phyloP scores from a whole-genome alignment of 225 moss, liverwort and hornwort species.

The Takakia lepidozioides region DNA sequence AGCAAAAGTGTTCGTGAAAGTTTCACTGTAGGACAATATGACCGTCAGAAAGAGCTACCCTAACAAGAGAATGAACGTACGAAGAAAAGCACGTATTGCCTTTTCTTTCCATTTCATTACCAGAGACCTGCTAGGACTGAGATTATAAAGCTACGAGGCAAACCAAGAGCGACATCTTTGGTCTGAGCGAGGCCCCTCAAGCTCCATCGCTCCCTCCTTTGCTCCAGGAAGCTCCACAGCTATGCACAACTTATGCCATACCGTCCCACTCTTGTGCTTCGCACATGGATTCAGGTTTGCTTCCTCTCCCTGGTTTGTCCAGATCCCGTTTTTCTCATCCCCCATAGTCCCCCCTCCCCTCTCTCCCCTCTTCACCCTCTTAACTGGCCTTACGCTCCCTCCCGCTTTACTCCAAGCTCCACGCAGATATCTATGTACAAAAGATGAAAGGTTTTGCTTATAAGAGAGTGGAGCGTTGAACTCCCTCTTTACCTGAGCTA shows the following conservation, averaged over 20 bases:
- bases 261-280: slow-evolving; percentile 50
- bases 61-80: too few relatives aligned
- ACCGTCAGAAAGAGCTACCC: too few relatives aligned
- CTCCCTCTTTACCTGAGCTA: slow-evolving; percentile 56
- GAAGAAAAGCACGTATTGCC: too few relatives aligned
- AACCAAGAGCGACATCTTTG: slow-evolving; percentile 88
- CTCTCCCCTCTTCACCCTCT: slow-evolving; percentile 10
- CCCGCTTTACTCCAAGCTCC: slow-evolving; percentile 68
- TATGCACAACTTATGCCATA: slow-evolving; percentile 85
- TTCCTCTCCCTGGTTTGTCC: slow-evolving; percentile 22
- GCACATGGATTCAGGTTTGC: slow-evolving; percentile 33
- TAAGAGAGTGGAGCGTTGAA: slow-evolving; percentile 36
- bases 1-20: background rate
- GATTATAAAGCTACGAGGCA: slow-evolving; percentile 88
- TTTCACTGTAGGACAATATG: slow-evolving; percentile 34
- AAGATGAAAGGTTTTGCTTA: slow-evolving; percentile 47
- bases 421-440: slow-evolving; percentile 67
- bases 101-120: slow-evolving; percentile 34
- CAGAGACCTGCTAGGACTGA: slow-evolving; percentile 55
- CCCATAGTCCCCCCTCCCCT: slow-evolving; percentile 15
- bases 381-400: slow-evolving; percentile 30
- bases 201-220: slow-evolving; percentile 97
- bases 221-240: slow-evolving; percentile 93
- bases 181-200: slow-evolving; percentile 90
- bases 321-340: slow-evolving; percentile 20